Base-by-base conservation (phyloP, 139 green algal genomes). In the Tetradesmus lagerheimii region DNA sequence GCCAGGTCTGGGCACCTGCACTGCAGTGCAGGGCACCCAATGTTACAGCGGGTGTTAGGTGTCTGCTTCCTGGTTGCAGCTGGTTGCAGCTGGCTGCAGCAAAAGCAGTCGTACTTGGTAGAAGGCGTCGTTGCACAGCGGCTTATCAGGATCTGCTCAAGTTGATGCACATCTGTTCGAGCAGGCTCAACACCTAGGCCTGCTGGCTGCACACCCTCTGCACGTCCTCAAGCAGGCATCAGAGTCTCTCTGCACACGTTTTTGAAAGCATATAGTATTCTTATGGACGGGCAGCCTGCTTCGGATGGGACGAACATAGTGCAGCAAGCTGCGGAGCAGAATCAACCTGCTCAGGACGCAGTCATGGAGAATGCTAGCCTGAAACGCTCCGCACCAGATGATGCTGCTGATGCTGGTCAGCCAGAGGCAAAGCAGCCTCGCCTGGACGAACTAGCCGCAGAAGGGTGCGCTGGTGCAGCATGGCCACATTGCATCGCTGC, bases 341-440 rank as follows among this genome's bases (percentile, higher is more conserved):
- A 23, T 62, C 47, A 62, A 62, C 57, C 57, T 71, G 57, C 57
- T 71, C 23, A 31, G 57, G 57, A 71, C 57, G 57, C 57, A 31
- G 57, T 71, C 3, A 71, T 71, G 57, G 57, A 71, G 57, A 71
- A 8, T 23, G 25, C 57, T 4, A 47, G 47, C 29, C 81, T 86
- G 6, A 86, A 86, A 50, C 81, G 81, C 31, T 2, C 81, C 25
- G 81, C 81, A 47, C 81, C 81, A 35, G 81, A 75, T n/a, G 81
- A 39, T 29, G 47, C 27, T 29, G 34, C 27, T 43, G 81, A 47
- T 29, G 37, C 27, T 74, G 37, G 38, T 4, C 41, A 38, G 29
- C 81, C 81, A 12, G 81, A 86, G 47, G 50, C 81, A 27, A 86
- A 86, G 47, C 81, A 86, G 64, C 35, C 81, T 43, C 81, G 81